Base-by-base conservation (phyloP, 1,284 basidiomycete genomes). In the Wallemia hederae region DNA sequence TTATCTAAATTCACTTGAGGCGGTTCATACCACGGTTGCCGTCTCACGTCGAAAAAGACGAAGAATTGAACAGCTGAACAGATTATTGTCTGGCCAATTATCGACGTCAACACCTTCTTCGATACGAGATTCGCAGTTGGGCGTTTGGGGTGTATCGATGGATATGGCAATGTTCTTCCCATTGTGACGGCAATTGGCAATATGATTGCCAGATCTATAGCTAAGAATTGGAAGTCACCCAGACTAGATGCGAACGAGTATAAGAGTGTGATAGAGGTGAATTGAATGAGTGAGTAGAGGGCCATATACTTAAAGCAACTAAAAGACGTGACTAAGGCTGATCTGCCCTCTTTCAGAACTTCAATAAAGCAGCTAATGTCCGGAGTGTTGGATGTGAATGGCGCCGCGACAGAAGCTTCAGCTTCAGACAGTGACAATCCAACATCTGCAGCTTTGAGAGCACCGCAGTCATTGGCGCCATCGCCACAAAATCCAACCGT, bases 251-350 rank as follows among this genome's bases (percentile, higher is more conserved):
- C 94, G 67, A 98, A 94, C 0, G 86, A 88, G 72, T 99, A 99
- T 55, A 99, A 72, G 60, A 97, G 71, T 0, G 90, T 92, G 64
- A 98, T 86, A 1, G 75, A 80, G 25, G 81, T 84, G 66, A 85
- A 89, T 71, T 94, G 85, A 63, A 91, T 88, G 61, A 90, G 73
- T n/a, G 85, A 88, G 70, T 88, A 89, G 59, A 89, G 70, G 0
- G 86, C 85, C 85, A 96, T 96, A 68, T 92, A 96, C 73, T 96
- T 97, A 80, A 99, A 99, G 73, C 94, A 98, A 66, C 87, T 90
- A 72, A 99, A 99, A 67, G 86, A 91, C 1, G 92, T 98, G 60
- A 96, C 92, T 60, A 99, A 74, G 1, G 94, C 91, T 3, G 89
- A 88, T 57, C 94, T 76, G 0, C 94, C 94, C 69, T 97, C 90